Percentiles rank a stretch among this genome's conserved stretches.
Conservation (phyloP, 75 land plant species). For the Isoetes taiwanensis region DNA sequence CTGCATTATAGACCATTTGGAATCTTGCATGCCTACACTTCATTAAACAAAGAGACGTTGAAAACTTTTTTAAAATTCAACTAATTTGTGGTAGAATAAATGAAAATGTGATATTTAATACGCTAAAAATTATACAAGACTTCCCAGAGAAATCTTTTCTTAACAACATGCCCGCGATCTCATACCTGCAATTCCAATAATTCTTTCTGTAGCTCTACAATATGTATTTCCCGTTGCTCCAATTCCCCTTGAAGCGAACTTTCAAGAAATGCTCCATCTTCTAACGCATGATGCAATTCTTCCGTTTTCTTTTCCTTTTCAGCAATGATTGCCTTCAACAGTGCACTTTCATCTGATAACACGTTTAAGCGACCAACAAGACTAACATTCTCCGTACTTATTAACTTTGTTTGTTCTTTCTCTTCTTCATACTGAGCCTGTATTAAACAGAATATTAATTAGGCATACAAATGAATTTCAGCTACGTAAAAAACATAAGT, state of each 20-base stretch:
- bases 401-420: slow-evolving; percentile 28
- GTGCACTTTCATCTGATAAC: slow-evolving; percentile 29
- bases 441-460: too few relatives aligned
- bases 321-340: slow-evolving; percentile 18
- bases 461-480: too few relatives aligned
- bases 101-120: too few relatives aligned
- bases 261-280: slow-evolving; percentile 29
- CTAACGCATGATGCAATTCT: slow-evolving; percentile 25
- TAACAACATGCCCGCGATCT: too few relatives aligned
- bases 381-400: slow-evolving; percentile 28
- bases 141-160: too few relatives aligned
- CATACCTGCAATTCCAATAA: slow-evolving; percentile 19
- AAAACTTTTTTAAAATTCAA: too few relatives aligned
- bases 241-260: slow-evolving; percentile 32
- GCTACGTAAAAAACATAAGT: too few relatives aligned
- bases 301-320: slow-evolving; percentile 28
- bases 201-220: slow-evolving; percentile 28
- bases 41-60: too few relatives aligned
- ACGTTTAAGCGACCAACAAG: slow-evolving; percentile 27
- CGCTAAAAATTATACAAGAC: too few relatives aligned
- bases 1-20: too few relatives aligned
- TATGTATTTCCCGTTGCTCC: slow-evolving; percentile 23
- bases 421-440: slow-evolving; percentile 28
- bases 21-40: too few relatives aligned
- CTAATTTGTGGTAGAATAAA: too few relatives aligned